Base-by-base conservation (phyloP, 164 flowering plant species). In the Taxillus chinensis region DNA sequence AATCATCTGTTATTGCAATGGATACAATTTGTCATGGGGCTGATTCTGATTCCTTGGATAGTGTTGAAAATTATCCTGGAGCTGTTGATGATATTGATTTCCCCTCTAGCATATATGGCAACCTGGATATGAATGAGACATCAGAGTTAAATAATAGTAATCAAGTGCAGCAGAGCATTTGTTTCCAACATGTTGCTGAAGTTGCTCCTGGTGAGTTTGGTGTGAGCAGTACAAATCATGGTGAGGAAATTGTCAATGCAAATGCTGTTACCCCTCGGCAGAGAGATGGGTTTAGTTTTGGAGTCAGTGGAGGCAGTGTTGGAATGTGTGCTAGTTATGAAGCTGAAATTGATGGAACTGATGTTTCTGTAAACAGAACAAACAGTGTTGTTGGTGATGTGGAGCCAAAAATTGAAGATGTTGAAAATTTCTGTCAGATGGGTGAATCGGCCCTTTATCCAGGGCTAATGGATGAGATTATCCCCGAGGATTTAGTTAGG, bases 281-380 rank as follows among this genome's bases (percentile, higher is more conserved):
- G 40, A 80, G 89, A 66, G 91, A 79, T 72, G 86, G 90, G 39
- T 66, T 83, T 57, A 93, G 99, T 76, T 83, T 93, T 70, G 99
- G 97, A 41, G 72, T 88, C 14, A 95, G 99, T 79, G 96, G 87
- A 45, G 97, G 97, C 46, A 95, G 99, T 79, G 90, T 95, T 68
- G 97, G 97, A 12, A 95, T 91, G 97, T 89, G 95, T 79, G 97
- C 95, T 55, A 95, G 99, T 70, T 90, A 95, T 73, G 99, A 95
- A 79, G 99, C 99, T 62, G 97, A 91, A 81, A 89, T 95, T 55
- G 96, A 83, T 78, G 99, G 99, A 41, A 73, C 75, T 61, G 96
- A 85, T 77, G 71, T 70, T 48, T 93, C 86, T 67, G 81, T 84
- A 8, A 82, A 89, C 51, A 84, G 97, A 71, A 67, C 85, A 51